These are phyloP conservation scores for Thymus mandschuricus DNA, from an alignment of 257 asterid genomes.

Conservation along the genomic window DNA sequence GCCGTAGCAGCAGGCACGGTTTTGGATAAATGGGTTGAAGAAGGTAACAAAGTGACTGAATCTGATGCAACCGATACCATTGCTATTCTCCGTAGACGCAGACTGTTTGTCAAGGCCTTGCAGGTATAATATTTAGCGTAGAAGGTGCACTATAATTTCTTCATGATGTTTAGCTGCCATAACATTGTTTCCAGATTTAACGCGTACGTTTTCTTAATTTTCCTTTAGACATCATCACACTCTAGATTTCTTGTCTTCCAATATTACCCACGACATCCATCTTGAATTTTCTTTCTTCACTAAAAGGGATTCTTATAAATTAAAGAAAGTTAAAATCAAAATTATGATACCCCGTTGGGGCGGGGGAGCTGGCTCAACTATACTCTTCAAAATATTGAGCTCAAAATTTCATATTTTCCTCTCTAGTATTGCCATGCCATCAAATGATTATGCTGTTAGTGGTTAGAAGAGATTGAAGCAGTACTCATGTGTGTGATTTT, in stretches of 20 bases:
- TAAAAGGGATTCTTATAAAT: not conserved
- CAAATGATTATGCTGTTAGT: not conserved
- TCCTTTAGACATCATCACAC: not conserved
- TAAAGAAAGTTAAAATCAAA: too few relatives aligned
- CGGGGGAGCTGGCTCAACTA: not conserved
- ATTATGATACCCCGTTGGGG: too few relatives aligned
- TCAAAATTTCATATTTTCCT: too few relatives aligned
- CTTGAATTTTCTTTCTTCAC: not conserved
- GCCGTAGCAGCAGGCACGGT: constrained; percentile 37
- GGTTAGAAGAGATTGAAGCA: not conserved
- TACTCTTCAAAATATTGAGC: not conserved
- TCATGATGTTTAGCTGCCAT: not conserved
- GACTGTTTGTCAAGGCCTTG: constrained; percentile 61
- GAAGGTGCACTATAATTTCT: not conserved
- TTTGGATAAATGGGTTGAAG: constrained; percentile 67
- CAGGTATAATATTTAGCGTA: constrained; percentile 50
- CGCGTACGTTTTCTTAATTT: not conserved
- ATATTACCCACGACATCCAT: not conserved
- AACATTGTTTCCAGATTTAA: not conserved
- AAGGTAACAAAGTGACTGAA: constrained; percentile 67
- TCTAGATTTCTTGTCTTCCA: not conserved
- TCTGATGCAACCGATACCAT: constrained; percentile 42
- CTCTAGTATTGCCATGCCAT: not conserved
- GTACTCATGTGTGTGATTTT: constrained; percentile 19
- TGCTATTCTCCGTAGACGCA: constrained; percentile 50